These are phyloP conservation scores for Micromonas pusilla DNA, from an alignment of 139 green algal species.

Conservation along the genomic window DNA sequence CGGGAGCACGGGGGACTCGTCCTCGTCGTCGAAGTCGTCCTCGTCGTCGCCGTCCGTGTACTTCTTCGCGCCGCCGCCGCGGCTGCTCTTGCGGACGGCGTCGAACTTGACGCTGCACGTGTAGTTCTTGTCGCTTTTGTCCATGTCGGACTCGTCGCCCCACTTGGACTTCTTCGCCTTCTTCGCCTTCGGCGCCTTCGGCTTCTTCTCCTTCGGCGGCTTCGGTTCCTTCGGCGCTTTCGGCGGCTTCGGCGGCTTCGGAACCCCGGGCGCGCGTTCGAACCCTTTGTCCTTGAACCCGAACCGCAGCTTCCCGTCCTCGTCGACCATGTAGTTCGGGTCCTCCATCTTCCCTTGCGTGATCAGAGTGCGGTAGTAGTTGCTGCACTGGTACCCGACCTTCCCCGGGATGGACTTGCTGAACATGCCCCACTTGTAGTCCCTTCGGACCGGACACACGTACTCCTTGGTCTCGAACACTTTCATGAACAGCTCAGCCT, in stretches of 20 bases:
- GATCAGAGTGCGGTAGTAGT: conserved; percentile 18
- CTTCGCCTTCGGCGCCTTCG: neutral
- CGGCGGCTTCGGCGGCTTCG: neutral
- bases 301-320: conserved; percentile 2
- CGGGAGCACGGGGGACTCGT: neutral
- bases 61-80: neutral
- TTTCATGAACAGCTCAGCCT: conserved; percentile 17
- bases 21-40: neutral
- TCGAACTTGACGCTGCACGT: conserved; percentile 9
- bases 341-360: conserved; percentile 7
- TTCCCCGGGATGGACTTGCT: conserved; percentile 1
- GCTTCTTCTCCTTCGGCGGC: neutral
- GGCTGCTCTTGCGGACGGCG: neutral
- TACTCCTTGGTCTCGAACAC: neutral
- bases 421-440: conserved; percentile 17
- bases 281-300: conserved; percentile 22
- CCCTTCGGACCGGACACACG: neutral
- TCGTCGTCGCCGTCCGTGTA: conserved; percentile 8
- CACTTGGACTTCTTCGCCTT: conserved; percentile 11
- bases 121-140: neutral
- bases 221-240: neutral
- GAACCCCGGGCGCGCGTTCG: neutral
- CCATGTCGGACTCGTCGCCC: neutral
- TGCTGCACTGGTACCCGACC: conserved; percentile 19
- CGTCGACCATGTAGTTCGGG: conserved; percentile 19